Evolutionary conservation across 805 yeast genomes (phyloP).

Genomic region (Candida piceae): DNA sequence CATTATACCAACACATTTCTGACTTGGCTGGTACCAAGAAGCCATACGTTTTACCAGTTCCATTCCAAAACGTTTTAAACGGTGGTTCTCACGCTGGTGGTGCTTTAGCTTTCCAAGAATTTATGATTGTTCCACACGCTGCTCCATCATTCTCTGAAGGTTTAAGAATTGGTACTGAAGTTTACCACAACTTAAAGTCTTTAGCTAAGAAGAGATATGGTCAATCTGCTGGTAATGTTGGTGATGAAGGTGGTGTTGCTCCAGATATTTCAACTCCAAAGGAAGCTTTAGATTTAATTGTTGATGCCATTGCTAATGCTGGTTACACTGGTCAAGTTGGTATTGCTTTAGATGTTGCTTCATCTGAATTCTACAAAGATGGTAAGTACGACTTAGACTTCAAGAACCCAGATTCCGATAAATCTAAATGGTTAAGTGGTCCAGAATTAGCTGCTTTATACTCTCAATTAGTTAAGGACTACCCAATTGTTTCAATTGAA

Average conservation of each 20-base stretch:
- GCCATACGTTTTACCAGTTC: constrained; percentile 96
- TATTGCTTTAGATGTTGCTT: constrained; percentile 95
- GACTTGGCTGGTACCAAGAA: constrained; percentile 69
- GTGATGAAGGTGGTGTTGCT: constrained; percentile 99
- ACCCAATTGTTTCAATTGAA: constrained; percentile 98
- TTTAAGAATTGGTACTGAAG: constrained; percentile 94
- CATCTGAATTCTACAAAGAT: constrained; percentile 96
- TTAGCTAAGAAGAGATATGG: constrained; percentile 94
- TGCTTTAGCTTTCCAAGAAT: constrained; percentile 97
- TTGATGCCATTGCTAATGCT: constrained; percentile 83
- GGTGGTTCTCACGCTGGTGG: constrained; percentile 99
- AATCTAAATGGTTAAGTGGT: constrained; percentile 88
- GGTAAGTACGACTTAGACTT: constrained; percentile 97
- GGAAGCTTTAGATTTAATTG: constrained; percentile 95
- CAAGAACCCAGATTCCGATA: constrained; percentile 93
- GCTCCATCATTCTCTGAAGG: constrained; percentile 93
- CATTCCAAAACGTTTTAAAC: constrained; percentile 97
- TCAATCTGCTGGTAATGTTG: constrained; percentile 98
- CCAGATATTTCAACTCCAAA: constrained; percentile 93
- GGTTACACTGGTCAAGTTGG: constrained; percentile 92
- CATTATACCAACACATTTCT: constrained; percentile 89
- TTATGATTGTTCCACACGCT: constrained; percentile 96
- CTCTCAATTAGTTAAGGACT: constrained; percentile 71
- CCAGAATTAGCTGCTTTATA: constrained; percentile 81
- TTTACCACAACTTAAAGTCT: constrained; percentile 93